Evolutionary conservation across 1,284 basidiomycete genomes (phyloP), one percentile per base, ranked within the genome.

Genomic region (Xerocomus amazonicus): DNA sequence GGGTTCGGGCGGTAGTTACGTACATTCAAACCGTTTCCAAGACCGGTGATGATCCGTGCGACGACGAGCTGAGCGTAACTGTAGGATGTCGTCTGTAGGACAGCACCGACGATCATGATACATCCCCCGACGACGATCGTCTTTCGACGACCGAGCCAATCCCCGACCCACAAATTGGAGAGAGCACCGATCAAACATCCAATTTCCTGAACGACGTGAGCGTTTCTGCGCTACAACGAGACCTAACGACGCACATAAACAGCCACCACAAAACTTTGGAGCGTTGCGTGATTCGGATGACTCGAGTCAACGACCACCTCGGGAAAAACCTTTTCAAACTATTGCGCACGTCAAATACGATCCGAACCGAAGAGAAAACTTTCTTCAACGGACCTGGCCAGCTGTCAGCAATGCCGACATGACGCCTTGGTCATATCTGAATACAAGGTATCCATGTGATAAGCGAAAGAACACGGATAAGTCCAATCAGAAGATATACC

Each of bases 11-110:
- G 2, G 2, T 3, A 3, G 29, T 36, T 16, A 61, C 76, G 34
- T 47, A 80, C 80, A 58, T 86, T 86, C 43, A 86, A 63, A 27
- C 85, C 85, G 58, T 87, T 87, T 9, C 85, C 83, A 16, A 87
- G 45, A 34, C 78, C 78, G 35, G 78, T 80, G 14, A 77, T 57
- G 31, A 80, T 56, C 6, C 77, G 69, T 13, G 74, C 77, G 4
- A 78, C 72, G 33, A 79, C 76, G 67, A 80, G 74, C 40, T 79
- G 76, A 5, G 73, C 58, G 14, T 77, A 72, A 31, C 70, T 71
- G 45, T 73, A 78, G 26, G 79, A 66, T 26, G 69, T 71, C 13
- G 72, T 62, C 53, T 79, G 78, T 13, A 80, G 61, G 47, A 80
- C 66, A 0, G 77, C 77, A 1, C 79, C 79, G 33, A 81, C 64